Conservation (phyloP, 495 filamentous ascomycete genomes). For the Barbatosphaeria neglecta region DNA sequence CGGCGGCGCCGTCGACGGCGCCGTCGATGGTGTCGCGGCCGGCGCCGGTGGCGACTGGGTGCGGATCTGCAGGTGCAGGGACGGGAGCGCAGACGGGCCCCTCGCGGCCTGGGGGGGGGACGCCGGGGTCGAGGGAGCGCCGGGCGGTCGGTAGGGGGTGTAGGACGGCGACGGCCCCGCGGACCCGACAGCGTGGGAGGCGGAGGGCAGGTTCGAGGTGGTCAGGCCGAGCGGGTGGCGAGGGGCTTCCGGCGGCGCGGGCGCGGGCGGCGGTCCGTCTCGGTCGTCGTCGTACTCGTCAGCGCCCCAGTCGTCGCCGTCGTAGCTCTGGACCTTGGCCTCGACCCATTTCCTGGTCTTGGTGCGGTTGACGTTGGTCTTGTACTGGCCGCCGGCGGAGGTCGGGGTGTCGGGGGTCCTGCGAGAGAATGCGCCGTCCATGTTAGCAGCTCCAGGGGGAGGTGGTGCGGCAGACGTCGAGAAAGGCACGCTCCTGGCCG, state of each 20-base stretch:
- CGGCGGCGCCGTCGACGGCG: background rate
- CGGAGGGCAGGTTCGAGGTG: constrained; percentile 4
- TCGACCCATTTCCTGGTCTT: constrained; percentile 95
- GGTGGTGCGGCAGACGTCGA: background rate
- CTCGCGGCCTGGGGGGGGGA: background rate
- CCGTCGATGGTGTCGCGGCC: background rate
- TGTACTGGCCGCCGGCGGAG: constrained; percentile 24
- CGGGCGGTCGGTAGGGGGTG: background rate
- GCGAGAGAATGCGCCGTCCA: background rate
- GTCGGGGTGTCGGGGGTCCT: constrained; percentile 20
- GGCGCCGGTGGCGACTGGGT: constrained; percentile 6
- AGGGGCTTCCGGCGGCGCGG: constrained; percentile 18
- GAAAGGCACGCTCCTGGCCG: background rate
- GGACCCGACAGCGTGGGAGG: constrained; percentile 4
- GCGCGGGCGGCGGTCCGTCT: constrained; percentile 32
- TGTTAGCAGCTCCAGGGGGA: background rate
- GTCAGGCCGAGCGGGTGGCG: constrained; percentile 4
- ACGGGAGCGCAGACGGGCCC: constrained; percentile 3
- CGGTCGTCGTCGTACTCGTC: constrained; percentile 71
- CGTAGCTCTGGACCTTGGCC: constrained; percentile 77
- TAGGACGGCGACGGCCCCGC: background rate
- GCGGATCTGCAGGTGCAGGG: constrained; percentile 11
- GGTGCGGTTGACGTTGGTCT: constrained; percentile 73
- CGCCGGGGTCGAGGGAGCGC: background rate
- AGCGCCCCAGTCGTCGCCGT: constrained; percentile 88